Evolutionary conservation across 345 rosid genomes (phyloP).

Genomic region (Hibiscus tridactylites): DNA sequence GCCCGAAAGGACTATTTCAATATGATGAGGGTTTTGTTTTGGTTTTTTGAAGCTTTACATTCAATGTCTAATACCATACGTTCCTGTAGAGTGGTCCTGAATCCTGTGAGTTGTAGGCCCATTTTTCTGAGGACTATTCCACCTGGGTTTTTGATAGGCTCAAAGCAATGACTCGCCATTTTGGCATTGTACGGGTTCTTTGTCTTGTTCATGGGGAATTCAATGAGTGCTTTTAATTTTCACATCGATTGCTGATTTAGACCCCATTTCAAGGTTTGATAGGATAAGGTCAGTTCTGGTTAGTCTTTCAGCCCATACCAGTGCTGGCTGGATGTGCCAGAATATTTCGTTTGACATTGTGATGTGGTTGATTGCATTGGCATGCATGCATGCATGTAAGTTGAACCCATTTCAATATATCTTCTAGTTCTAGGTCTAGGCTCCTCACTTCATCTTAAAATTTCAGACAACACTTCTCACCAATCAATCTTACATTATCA

Average conservation of each 20-base stretch:
- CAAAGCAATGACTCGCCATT: background rate
- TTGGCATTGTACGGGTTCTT: conserved; percentile 15
- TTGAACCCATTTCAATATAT: no score
- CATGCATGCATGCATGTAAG: background rate
- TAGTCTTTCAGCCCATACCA: background rate
- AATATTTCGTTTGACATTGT: no score
- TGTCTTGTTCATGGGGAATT: conserved; percentile 26
- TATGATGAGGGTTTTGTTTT: background rate
- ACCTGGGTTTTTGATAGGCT: background rate
- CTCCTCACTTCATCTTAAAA: no score
- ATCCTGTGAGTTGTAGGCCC: background rate
- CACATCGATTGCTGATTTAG: conserved; percentile 16
- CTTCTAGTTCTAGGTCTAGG: no score
- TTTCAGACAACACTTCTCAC: background rate
- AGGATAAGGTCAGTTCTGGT: background rate
- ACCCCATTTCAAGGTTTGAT: background rate
- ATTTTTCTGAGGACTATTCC: background rate
- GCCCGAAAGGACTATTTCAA: no score
- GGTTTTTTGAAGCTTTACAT: background rate
- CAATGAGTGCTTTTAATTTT: background rate
- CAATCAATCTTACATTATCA: no score
- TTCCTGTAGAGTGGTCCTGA: conserved; percentile 6
- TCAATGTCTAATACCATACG: background rate
- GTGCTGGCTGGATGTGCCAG: no score
- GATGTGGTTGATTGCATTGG: background rate